Base-by-base conservation (phyloP, 1,139 yeast genomes). In the Lodderomyces orthopsilosis region DNA sequence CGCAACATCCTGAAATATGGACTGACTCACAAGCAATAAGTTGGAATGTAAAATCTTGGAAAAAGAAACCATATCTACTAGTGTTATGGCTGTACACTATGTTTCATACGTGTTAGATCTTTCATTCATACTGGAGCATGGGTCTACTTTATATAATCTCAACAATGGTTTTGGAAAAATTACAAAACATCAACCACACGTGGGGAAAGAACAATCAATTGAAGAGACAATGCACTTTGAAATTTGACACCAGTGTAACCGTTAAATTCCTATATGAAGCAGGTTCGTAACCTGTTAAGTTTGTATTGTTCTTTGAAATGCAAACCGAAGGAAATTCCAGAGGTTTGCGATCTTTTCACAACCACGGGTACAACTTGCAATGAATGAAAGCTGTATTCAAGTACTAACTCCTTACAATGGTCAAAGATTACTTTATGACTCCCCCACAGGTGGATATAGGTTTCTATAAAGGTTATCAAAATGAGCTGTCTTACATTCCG, bases 21-120 rank as follows among this genome's bases (percentile, higher is more conserved):
- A 45, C 38, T 59, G 65, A 23, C 61, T 60, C 2, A 58, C 61
- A 37, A 65, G 56, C 34, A 62, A 58, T 41, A 66, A 57, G 5
- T 68, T 68, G 41, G 59, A 55, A 46, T 60, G 60, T 44, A 66
- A 41, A 28, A 63, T 49, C 39, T 57, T 63, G 15, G 68, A 61
- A 26, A 65, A 50, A 4, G 64, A 55, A 42, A 65, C 70, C 70
- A 65, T 66, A 15, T 7, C 18, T 30, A 15, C 5, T 9, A 15
- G 19, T 15, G 19, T 15, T 8, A n/a, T 4, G 6, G 6, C 5
- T 24, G 17, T n/a, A 27, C 32, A 27, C 32, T 27, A 27, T n/a
- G 17, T 27, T 12, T 12, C 24, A n/a, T n/a, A n/a, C n/a, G n/a
- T n/a, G n/a, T n/a, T n/a, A n/a, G n/a, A n/a, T n/a, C 13, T 24